Percentiles rank a stretch among this genome's conserved stretches.
Evolutionary conservation across 176 grass and related monocot genomes (phyloP).

Genomic region (Metroxylon sagu): DNA sequence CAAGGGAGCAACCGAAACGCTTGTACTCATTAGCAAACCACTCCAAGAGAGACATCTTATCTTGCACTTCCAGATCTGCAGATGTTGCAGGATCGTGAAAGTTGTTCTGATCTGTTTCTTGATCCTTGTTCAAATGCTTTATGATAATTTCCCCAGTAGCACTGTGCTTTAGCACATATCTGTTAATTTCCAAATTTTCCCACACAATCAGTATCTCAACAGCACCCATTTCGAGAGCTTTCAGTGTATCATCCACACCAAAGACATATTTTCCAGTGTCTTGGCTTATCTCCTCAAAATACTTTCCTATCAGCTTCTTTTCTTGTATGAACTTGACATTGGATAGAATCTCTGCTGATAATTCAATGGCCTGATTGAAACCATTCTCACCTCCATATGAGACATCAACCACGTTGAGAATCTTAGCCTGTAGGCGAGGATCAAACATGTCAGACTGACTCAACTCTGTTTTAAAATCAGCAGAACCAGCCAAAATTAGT

Average conservation of each 20-base stretch:
- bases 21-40: slow-evolving; percentile 24
- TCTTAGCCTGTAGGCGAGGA: slow-evolving; percentile 22
- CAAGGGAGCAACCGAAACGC: slow-evolving; percentile 19
- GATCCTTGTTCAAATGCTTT: slow-evolving; percentile 22
- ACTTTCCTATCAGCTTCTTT: slow-evolving; percentile 33
- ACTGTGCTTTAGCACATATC: slow-evolving; percentile 19
- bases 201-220: slow-evolving; percentile 24
- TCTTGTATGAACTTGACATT: slow-evolving; percentile 39
- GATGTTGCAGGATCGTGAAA: slow-evolving; percentile 21
- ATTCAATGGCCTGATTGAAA: slow-evolving; percentile 37
- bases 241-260: slow-evolving; percentile 29
- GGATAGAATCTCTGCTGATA: slow-evolving; percentile 27
- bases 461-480: slow-evolving; percentile 37
- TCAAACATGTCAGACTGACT: slow-evolving; percentile 41
- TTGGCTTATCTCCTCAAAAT: slow-evolving; percentile 44
- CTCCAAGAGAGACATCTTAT: slow-evolving; percentile 19
- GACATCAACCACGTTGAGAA: slow-evolving; percentile 35
- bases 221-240: slow-evolving; percentile 24
- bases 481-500: slow-evolving; percentile 38
- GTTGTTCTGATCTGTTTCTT: slow-evolving; percentile 24
- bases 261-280: slow-evolving; percentile 39
- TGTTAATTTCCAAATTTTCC: slow-evolving; percentile 25
- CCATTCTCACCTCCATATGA: slow-evolving; percentile 40
- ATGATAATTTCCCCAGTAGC: neutral
- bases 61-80: slow-evolving; percentile 8